Evolutionary conservation across 2,329 filamentous ascomycete species (phyloP), one percentile per base, ranked within the genome.

Genomic region (Fonsecaea monophora): DNA sequence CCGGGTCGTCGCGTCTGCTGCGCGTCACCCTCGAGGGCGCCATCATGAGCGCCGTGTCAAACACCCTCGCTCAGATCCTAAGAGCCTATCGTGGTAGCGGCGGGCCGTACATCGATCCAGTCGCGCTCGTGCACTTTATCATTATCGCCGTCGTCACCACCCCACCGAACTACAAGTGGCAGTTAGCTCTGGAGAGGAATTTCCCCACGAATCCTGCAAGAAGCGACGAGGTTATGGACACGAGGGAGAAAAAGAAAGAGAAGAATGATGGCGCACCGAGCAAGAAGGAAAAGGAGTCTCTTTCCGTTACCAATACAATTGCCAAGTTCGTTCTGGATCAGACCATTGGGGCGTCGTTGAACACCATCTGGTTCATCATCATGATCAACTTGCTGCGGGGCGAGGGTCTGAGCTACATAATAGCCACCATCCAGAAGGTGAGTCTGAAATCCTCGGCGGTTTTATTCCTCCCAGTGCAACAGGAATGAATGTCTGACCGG

Each of bases 161-260:
- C 40, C 92, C 93, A 2, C 91, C 91, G 53, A 97, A 97, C 79
- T 92, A 92, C 76, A 76, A 91, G 74, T 97, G 92, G 93, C 93
- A 96, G 83, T 84, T 87, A 42, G 90, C 85, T 75, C 84, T 97
- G 58, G 93, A 97, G 79, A 81, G 85, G 6, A 79, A 82, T 3
- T 96, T 92, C 74, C 93, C 93, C 0, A 89, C 89, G 34, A 53
- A 35, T 18, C 32, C 37, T 15, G 60, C 66, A 37, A 61, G 62
- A 48, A 48, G 58, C 45, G 21, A 50, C 18, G 25, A 50, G 45
- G 45, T 10, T 2, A n/a, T 13, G 40, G 15, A 21, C 63, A 3
- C 87, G 35, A 85, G 87, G 75, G 77, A 79, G 25, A 80, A 75
- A 4, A 42, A n/a, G 40, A n/a, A 42, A 21, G 21, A 21, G 9